Percentiles rank a stretch among this genome's conserved stretches.
Conservation (phyloP, 805 yeast species). For the Blastobotrys robertii region DNA sequence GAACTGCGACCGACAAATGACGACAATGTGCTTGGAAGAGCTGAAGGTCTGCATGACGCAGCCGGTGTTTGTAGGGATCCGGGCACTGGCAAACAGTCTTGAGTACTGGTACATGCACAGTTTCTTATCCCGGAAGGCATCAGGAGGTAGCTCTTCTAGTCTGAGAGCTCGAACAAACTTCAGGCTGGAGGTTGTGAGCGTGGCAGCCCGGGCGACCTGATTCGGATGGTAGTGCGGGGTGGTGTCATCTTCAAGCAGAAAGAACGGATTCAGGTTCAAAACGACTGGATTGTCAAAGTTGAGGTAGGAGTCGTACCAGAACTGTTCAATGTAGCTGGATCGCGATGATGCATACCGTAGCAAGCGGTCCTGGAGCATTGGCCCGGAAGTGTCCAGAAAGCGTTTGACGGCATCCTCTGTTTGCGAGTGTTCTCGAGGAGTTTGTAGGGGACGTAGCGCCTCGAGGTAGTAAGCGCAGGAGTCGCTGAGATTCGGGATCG, state of each 20-base stretch:
- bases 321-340: constrained; percentile 82
- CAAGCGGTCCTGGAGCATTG: constrained; percentile 52
- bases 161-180: constrained; percentile 74
- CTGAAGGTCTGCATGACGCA: constrained; percentile 79
- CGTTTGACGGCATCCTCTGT: constrained; percentile 50
- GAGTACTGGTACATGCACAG: constrained; percentile 89
- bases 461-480: constrained; percentile 59
- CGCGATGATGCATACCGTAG: constrained; percentile 51
- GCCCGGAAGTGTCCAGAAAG: constrained; percentile 48
- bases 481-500: constrained; percentile 66
- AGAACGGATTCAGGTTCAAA: constrained; percentile 83
- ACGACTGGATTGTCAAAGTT: constrained; percentile 76
- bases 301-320: constrained; percentile 87
- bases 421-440: constrained; percentile 53
- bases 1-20: constrained; percentile 75
- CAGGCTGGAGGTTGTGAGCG: constrained; percentile 64
- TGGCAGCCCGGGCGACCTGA: constrained; percentile 64
- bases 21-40: constrained; percentile 69
- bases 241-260: constrained; percentile 85
- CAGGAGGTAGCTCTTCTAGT: constrained; percentile 64
- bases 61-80: constrained; percentile 75
- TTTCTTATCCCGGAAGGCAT: constrained; percentile 47
- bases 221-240: constrained; percentile 40
- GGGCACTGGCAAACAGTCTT: constrained; percentile 74
- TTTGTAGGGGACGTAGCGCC: constrained; percentile 71